These are phyloP conservation scores for Acer negundo DNA, from an alignment of 345 rosid genomes.

Conservation along the genomic window DNA sequence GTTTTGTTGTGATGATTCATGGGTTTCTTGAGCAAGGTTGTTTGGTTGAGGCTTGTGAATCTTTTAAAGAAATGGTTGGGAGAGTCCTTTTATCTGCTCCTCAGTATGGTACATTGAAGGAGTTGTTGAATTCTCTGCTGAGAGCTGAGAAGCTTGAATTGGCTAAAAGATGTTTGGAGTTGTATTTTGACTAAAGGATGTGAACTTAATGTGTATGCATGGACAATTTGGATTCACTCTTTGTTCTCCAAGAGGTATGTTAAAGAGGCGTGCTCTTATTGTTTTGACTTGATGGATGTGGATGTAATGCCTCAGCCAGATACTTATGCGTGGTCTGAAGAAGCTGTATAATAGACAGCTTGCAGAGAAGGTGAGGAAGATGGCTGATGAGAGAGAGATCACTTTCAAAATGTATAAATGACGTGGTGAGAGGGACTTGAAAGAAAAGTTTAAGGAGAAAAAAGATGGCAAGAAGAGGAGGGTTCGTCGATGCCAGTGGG, in stretches of 20 bases:
- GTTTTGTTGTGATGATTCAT: constrained; percentile 66
- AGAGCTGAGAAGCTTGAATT: constrained; percentile 74
- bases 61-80: constrained; percentile 80
- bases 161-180: constrained; percentile 84
- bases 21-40: constrained; percentile 65
- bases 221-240: constrained; percentile 97
- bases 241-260: constrained; percentile 79
- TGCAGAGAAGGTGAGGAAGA: constrained; percentile 87
- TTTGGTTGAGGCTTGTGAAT: constrained; percentile 66
- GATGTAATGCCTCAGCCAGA: constrained; percentile 87
- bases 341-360: constrained; percentile 72
- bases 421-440: constrained; percentile 76
- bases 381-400: constrained; percentile 75
- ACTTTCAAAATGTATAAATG: constrained; percentile 93
- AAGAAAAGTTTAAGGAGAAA: constrained; percentile 55
- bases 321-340: constrained; percentile 79
- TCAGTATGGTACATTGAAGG: constrained; percentile 72
- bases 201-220: constrained; percentile 65
- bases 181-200: constrained; percentile 67
- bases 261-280: constrained; percentile 84
- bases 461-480: constrained; percentile 59
- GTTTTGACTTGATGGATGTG: constrained; percentile 91
- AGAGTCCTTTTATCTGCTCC: constrained; percentile 68
- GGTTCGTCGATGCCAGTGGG: constrained; percentile 39
- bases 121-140: constrained; percentile 57